Percentiles rank a stretch among this genome's conserved stretches.
Evolutionary conservation across 768 basidiomycete genomes (phyloP).

Genomic region (Rhizopogon roseolus): DNA sequence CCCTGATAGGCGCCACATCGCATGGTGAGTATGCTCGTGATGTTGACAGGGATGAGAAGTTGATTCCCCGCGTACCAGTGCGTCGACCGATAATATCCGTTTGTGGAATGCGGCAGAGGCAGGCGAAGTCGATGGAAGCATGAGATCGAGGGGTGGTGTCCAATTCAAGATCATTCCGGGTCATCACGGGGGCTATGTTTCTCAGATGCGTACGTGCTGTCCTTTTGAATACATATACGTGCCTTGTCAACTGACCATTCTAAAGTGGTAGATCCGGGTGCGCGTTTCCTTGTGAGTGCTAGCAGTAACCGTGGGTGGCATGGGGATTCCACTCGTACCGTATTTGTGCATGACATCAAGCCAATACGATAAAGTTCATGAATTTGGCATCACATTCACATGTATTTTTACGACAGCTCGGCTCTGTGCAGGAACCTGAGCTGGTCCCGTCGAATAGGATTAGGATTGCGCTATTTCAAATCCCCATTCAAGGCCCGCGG

Average conservation of each 20-base stretch:
- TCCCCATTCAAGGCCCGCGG: constrained; percentile 26
- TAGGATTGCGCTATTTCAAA: constrained; percentile 28
- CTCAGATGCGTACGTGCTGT: constrained; percentile 76
- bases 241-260: constrained; percentile 19
- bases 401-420: constrained; percentile 19
- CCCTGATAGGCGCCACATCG: constrained; percentile 88
- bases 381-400: constrained; percentile 1
- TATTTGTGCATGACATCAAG: constrained; percentile 89
- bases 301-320: constrained; percentile 95
- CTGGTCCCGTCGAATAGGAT: constrained; percentile 14
- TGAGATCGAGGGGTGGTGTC: constrained; percentile 61
- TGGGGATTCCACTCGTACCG: constrained; percentile 84
- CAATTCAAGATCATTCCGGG: constrained; percentile 95
- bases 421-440: constrained; percentile 1
- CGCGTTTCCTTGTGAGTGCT: constrained; percentile 82
- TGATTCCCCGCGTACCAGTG: constrained; percentile 41
- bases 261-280: constrained; percentile 81
- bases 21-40: constrained; percentile 56
- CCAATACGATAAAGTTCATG: constrained; percentile 25
- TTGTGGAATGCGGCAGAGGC: constrained; percentile 89
- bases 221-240: constrained; percentile 7
- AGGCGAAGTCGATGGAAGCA: constrained; percentile 57
- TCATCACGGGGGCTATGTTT: constrained; percentile 92
- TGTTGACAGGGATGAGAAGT: constrained; percentile 11
- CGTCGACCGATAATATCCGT: constrained; percentile 88